A percentile compares a stretch with the other conserved stretches of the same genome.
Conservation (phyloP, 1,139 yeast species). For the Lipomyces yarrowii region DNA sequence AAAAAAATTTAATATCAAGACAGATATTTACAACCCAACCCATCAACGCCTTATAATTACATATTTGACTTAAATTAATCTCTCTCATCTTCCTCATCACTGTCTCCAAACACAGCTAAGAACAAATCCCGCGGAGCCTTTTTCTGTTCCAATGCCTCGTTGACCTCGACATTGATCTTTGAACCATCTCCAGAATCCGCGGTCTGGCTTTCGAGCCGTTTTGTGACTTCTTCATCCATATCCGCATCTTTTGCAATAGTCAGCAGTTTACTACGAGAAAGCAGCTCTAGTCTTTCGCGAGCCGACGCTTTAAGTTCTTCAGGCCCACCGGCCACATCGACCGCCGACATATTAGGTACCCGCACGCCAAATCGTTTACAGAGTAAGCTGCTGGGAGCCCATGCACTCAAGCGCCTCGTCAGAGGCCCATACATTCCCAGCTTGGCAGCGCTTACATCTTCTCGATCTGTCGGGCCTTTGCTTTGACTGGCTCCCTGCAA, state of each 20-base stretch:
- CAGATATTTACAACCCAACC: neutral
- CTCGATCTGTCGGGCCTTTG: constrained; percentile 5
- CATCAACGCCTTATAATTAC: neutral
- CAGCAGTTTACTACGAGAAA: constrained; percentile 5
- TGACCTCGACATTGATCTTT: constrained; percentile 29
- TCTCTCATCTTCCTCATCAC: constrained; percentile 16
- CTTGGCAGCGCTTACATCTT: constrained; percentile 36
- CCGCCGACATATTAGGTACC: constrained; percentile 11
- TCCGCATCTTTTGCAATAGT: constrained; percentile 15
- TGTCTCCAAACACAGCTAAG: constrained; percentile 35
- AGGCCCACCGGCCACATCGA: neutral
- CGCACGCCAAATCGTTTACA: constrained; percentile 39
- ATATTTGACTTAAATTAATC: neutral
- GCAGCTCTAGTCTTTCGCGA: neutral
- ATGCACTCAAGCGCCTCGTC: constrained; percentile 35
- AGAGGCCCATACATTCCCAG: constrained; percentile 36
- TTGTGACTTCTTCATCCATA: constrained; percentile 6
- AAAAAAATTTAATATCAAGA: neutral
- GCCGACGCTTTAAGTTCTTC: neutral
- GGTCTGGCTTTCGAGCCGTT: neutral
- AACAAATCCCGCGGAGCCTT: constrained; percentile 36
- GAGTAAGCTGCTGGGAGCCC: constrained; percentile 37
- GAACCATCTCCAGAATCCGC: neutral
- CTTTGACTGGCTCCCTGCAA: constrained; percentile 7
- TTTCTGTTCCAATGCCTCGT: constrained; percentile 33